phyloP scores from a whole-genome alignment of 2,329 filamentous ascomycete species.

The Botrytis galanthina region DNA sequence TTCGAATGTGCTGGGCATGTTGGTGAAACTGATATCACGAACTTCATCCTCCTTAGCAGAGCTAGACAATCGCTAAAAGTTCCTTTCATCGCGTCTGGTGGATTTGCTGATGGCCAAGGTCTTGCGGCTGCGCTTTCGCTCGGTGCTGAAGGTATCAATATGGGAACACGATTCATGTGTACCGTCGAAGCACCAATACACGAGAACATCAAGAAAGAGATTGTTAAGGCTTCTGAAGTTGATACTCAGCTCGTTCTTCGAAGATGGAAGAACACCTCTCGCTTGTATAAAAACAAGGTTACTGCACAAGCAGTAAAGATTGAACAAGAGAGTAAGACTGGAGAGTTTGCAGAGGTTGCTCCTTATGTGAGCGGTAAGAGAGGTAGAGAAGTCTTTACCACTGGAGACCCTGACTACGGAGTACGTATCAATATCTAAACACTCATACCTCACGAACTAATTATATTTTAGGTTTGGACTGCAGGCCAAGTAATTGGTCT shows the following conservation, averaged over 20 bases:
- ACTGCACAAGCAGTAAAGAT: slow-evolving; percentile 75
- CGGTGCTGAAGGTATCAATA: slow-evolving; percentile 93
- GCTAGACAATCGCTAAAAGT: slow-evolving; percentile 80
- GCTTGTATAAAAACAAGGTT: slow-evolving; percentile 89
- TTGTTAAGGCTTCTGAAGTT: slow-evolving; percentile 83
- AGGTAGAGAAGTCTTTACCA: slow-evolving; percentile 86
- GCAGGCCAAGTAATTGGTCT: slow-evolving; percentile 92
- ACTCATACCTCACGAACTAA: slow-evolving; percentile 13
- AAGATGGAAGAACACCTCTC: slow-evolving; percentile 88
- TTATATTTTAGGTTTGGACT: slow-evolving; percentile 76
- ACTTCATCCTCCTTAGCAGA: slow-evolving; percentile 81
- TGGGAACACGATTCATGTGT: slow-evolving; percentile 98
- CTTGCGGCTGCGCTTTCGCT: slow-evolving; percentile 86
- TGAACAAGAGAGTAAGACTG: slow-evolving; percentile 77
- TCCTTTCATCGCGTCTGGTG: slow-evolving; percentile 93
- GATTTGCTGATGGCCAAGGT: slow-evolving; percentile 92
- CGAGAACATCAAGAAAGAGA: slow-evolving; percentile 87
- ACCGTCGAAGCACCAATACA: slow-evolving; percentile 93
- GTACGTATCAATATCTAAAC: slow-evolving; percentile 52
- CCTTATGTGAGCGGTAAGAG: slow-evolving; percentile 86
- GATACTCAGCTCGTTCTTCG: slow-evolving; percentile 87
- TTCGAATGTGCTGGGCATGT: slow-evolving; percentile 95
- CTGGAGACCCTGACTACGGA: slow-evolving; percentile 85
- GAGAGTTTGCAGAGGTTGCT: slow-evolving; percentile 86
- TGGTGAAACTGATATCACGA: slow-evolving; percentile 82